These are phyloP conservation scores for Syzygium oleosum DNA, from an alignment of 345 rosid species.

Conservation along the genomic window DNA sequence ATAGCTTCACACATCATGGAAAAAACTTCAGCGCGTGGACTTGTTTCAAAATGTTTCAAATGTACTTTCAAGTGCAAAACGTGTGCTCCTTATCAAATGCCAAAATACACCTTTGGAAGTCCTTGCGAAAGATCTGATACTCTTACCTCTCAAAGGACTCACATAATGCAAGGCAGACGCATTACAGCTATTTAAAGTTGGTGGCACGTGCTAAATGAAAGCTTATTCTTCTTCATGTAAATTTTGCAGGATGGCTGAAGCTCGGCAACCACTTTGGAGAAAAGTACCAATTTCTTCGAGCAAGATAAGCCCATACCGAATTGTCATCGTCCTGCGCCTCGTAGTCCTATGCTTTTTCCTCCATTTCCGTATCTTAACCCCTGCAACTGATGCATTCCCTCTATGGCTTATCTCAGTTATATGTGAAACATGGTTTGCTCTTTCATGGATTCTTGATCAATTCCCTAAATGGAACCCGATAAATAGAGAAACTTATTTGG, in stretches of 20 bases:
- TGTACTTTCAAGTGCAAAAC: background rate
- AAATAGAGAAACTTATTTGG: conserved; percentile 82
- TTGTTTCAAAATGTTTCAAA: background rate
- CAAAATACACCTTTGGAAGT: background rate
- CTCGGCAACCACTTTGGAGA: conserved; percentile 91
- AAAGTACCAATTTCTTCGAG: conserved; percentile 85
- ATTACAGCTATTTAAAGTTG: background rate
- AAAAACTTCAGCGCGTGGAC: background rate
- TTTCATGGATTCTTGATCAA: conserved; percentile 98
- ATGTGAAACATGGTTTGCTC: conserved; percentile 91
- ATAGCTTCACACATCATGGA: background rate
- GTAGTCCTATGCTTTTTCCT: conserved; percentile 70
- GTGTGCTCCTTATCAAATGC: background rate
- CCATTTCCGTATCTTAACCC: conserved; percentile 84
- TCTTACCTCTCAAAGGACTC: background rate
- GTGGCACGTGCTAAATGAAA: background rate
- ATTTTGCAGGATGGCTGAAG: conserved; percentile 74
- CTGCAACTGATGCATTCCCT: conserved; percentile 83
- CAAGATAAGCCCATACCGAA: conserved; percentile 85
- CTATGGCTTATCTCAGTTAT: conserved; percentile 91
- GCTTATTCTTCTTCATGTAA: background rate
- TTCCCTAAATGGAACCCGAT: conserved; percentile 97
- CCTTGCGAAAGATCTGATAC: background rate
- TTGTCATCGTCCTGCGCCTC: conserved; percentile 86
- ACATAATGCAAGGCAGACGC: background rate